Evolutionary conservation across 2,329 filamentous ascomycete species (phyloP), one percentile per base, ranked within the genome.

Genomic region (Lithohypha guttulata): DNA sequence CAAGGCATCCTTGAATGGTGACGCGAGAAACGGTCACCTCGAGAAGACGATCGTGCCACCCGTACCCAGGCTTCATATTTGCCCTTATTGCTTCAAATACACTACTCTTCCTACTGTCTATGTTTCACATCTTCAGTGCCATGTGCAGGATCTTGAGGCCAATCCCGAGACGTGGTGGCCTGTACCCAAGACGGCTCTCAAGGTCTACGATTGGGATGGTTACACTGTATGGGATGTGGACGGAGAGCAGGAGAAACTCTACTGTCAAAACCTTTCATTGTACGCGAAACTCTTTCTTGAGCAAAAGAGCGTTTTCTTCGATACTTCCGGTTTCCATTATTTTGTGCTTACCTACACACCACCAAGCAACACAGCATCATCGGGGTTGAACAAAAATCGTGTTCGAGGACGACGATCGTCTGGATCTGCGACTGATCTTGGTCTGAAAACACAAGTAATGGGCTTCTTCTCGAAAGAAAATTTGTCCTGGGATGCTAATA

Each of bases 401-500:
- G 49, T 42, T 14, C 34, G 42, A 13, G 50, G 48, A 39, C 42
- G 47, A 18, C 43, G 43, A 21, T 42, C 33, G 13, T 45, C 50
- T n/a, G 44, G 26, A 17, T 18, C 40, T 7, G 37, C 34, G n/a
- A 25, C 54, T 49, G 50, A 55, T 42, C 54, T 61, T 51, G 37
- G 44, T 6, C 29, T 44, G 19, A 41, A 42, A 6, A 44, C 49
- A 3, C 76, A 80, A 54, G 79, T 95, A 20, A 75, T 89, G 1
- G 91, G 91, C n/a, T 96, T 96, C 70, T 98, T 96, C 66, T 93
- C 84, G 47, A 96, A 98, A 58, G 91, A 98, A 61, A 96, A 96
- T 59, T 82, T 95, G 69, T 94, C 85, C 3, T 98, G 91, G 89
- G 91, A 98, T 55, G 87, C 89, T 54, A 96, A 98, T 61, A 98